Conservation (phyloP, 2,329 filamentous ascomycete genomes). For the Harringtonia aguacate region DNA sequence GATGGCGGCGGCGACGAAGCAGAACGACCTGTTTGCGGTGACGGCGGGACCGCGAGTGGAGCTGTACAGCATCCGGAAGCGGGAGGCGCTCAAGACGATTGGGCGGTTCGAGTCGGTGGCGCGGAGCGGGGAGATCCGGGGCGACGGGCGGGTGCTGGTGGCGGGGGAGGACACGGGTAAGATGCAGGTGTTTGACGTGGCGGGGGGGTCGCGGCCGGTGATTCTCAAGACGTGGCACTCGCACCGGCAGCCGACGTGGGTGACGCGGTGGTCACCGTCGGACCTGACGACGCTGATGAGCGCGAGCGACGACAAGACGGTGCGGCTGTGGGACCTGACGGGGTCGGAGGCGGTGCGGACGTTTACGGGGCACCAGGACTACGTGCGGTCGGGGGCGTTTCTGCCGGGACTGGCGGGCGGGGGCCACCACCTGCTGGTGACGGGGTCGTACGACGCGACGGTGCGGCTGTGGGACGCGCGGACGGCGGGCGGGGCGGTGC, state of each 20-base stretch:
- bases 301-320: conserved; percentile 84
- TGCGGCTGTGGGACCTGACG: conserved; percentile 88
- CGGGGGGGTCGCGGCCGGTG: conserved; percentile 53
- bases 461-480: conserved; percentile 91
- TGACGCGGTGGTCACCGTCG: conserved; percentile 82
- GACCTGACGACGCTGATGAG: conserved; percentile 81
- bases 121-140: conserved; percentile 77
- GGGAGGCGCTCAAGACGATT: conserved; percentile 88
- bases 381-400: conserved; percentile 79
- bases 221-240: conserved; percentile 93
- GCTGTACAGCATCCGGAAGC: conserved; percentile 83
- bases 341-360: conserved; percentile 64
- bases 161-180: conserved; percentile 86
- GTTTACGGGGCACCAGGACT: conserved; percentile 83
- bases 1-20: conserved; percentile 30
- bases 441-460: conserved; percentile 89
- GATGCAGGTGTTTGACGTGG: conserved; percentile 91
- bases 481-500: conserved; percentile 55
- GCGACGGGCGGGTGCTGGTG: conserved; percentile 79
- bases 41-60: conserved; percentile 92
- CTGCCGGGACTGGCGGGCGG: conserved; percentile 47
- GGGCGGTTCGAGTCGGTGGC: conserved; percentile 88
- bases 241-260: conserved; percentile 91
- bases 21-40: conserved; percentile 72
- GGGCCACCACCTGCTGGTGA: conserved; percentile 62